phyloP scores from a whole-genome alignment of 225 moss, liverwort and hornwort genomes.

The Neckera pumila region DNA sequence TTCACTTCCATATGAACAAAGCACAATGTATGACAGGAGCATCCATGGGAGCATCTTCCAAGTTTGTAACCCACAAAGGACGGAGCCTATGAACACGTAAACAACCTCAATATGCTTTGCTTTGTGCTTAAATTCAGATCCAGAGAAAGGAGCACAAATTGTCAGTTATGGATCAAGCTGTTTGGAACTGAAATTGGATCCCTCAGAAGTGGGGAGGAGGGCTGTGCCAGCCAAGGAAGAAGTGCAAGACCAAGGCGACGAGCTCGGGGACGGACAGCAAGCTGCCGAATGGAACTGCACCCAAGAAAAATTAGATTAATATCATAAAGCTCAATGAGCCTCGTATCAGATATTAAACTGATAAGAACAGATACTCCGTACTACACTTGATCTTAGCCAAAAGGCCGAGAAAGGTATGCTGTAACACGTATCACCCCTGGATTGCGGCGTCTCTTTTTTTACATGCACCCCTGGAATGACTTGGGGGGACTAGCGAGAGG shows the following conservation, averaged over 20 bases:
- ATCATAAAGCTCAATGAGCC: slow-evolving; percentile 43
- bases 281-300: not conserved
- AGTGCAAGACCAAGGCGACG: slow-evolving; percentile 7
- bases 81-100: too few species aligned
- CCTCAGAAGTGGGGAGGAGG: not conserved
- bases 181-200: not conserved
- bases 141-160: too few species aligned
- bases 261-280: not conserved
- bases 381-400: slow-evolving; percentile 66
- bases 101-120: too few species aligned
- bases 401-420: slow-evolving; percentile 47
- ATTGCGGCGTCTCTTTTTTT: too few species aligned
- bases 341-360: slow-evolving; percentile 63
- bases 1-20: too few species aligned
- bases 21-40: too few species aligned
- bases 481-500: too few species aligned
- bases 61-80: not conserved
- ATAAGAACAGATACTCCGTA: slow-evolving; percentile 51
- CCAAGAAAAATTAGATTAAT: too few species aligned
- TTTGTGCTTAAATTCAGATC: too few species aligned
- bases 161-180: too few species aligned
- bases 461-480: too few species aligned
- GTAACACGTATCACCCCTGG: too few species aligned
- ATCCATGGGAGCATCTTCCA: not conserved
- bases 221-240: not conserved